Evolutionary conservation across 2,329 filamentous ascomycete species (phyloP), one percentile per base, ranked within the genome.

Genomic region (Arachnomyces sp.): DNA sequence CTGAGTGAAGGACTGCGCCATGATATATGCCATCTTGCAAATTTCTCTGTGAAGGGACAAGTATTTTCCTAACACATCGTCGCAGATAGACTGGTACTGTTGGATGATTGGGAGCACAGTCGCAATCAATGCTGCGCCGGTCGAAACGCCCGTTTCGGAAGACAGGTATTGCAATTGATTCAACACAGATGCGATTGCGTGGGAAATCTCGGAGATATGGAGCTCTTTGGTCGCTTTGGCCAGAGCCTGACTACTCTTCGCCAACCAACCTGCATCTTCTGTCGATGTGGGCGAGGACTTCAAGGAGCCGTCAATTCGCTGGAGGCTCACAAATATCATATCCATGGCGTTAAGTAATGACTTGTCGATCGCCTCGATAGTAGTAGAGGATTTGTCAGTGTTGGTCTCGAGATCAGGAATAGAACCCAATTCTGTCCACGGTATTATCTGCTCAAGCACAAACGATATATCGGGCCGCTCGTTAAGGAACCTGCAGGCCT

Each of bases 1-100:
- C 43, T 88, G 81, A 1, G 77, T 76, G 58, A 95, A 94, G 0
- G 80, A 77, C 36, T 81, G 85, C 28, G 81, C 77, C 33, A 98
- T 73, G 11, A 81, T 76, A 57, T 84, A 82, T 0, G 84, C 78
- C 56, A 94, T 76, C 50, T 83, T 82, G 51, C 80, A 82, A 2
- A 79, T 79, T 9, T 83, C 74, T 7, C 74, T 69, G 56, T 96
- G 86, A 6, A 89, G 66, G 2, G 71, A 65, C 1, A 77, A 64
- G 44, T 82, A 78, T 18, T 75, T 71, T 7, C 67, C 56, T 11
- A 88, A 58, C 7, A 78, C 65, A 30, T 76, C 71, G 31, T 72
- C 64, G 49, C 78, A 79, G 13, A 82, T 77, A 2, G 67, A 61
- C 11, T 71, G 68, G 55, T 90, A 96, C 49, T 92, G 82, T 36